These are phyloP conservation scores for Halophytophthora polymorphica DNA, from an alignment of 352 stramenopile genomes.

Conservation along the genomic window DNA sequence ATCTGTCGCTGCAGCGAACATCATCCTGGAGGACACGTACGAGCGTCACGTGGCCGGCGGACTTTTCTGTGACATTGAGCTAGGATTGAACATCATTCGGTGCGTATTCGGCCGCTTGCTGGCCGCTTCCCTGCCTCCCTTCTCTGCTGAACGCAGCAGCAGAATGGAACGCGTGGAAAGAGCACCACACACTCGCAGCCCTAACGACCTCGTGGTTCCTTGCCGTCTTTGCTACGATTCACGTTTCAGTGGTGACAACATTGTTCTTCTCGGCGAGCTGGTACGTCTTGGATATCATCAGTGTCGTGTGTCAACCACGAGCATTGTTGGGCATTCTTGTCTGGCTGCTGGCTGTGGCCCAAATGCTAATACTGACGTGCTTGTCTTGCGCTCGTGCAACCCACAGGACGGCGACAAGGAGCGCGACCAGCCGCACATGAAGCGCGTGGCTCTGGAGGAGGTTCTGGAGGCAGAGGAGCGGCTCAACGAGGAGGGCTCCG, in stretches of 20 bases:
- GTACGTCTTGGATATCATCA: conserved; percentile 24
- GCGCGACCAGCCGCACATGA: conserved; percentile 79
- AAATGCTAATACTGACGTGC: too few relatives aligned
- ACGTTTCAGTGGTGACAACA: conserved; percentile 70
- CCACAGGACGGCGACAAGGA: conserved; percentile 78
- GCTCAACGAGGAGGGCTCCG: conserved; percentile 55
- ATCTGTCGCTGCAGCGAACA: conserved; percentile 79
- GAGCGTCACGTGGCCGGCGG: conserved; percentile 84
- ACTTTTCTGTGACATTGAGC: conserved; percentile 94
- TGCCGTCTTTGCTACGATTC: conserved; percentile 1
- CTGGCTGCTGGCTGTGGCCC: too few relatives aligned
- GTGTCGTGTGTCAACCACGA: too few relatives aligned
- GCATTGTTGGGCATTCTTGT: too few relatives aligned
- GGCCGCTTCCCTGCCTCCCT: background rate
- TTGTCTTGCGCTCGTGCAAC: background rate
- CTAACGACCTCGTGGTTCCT: too few relatives aligned
- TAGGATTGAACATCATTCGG: conserved; percentile 96
- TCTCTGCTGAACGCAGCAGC: too few relatives aligned
- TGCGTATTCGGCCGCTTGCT: conserved; percentile 14
- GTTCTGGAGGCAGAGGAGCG: conserved; percentile 79
- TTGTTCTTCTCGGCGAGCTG: conserved; percentile 82
- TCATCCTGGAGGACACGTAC: conserved; percentile 95
- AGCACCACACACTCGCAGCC: too few relatives aligned
- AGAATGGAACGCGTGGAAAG: too few relatives aligned
- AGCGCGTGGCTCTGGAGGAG: conserved; percentile 71